Base-by-base conservation (phyloP, 148 eudicot genomes). In the Chenopodium formosanum region DNA sequence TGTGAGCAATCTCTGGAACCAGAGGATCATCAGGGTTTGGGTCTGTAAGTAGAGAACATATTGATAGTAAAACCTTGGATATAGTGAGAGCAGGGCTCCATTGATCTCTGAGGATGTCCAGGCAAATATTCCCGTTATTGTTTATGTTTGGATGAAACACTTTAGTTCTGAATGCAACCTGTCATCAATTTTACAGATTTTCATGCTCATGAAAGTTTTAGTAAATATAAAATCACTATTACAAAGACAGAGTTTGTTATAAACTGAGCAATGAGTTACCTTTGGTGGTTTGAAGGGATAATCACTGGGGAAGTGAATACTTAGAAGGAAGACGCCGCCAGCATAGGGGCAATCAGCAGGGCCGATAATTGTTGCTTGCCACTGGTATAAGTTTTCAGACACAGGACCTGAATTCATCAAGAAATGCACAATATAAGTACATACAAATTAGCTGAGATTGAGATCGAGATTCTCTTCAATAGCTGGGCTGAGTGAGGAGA, bases 1-100 rank as follows among this genome's bases (percentile, higher is more conserved):
- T 81, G 73, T 85, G 82, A 58, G 87, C 87, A 17, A 85, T 81
- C 7, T 85, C 87, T 0, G 87, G 87, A 14, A 78, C 87, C 25
- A 85, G 70, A 66, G 87, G 87, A 73, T 85, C 87, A 31, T 85
- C 82, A 5, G 87, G 87, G 82, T 85, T 85, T 3, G 87, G 87
- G 25, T 85, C 87, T 23, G 75, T 85, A 13, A 85, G 68, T n/a
- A 85, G 68, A 25, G 87, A 85, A 29, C 87, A 85, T 81, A 85
- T 85, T 2, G 87, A 85, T 1, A 85, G 75, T 31, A 85, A 70
- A 14, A 85, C 91, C 90, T 88, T 88, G 69, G 91, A 91, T 75
- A 91, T 88, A 81, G 94, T 90, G 46, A 91, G 91, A 70, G 92
- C 92, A 48, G 92, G 94, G 77, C 94, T 91, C 92, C 94, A 91